Conservation (phyloP, 768 basidiomycete genomes). For the Suillus clintonianus region DNA sequence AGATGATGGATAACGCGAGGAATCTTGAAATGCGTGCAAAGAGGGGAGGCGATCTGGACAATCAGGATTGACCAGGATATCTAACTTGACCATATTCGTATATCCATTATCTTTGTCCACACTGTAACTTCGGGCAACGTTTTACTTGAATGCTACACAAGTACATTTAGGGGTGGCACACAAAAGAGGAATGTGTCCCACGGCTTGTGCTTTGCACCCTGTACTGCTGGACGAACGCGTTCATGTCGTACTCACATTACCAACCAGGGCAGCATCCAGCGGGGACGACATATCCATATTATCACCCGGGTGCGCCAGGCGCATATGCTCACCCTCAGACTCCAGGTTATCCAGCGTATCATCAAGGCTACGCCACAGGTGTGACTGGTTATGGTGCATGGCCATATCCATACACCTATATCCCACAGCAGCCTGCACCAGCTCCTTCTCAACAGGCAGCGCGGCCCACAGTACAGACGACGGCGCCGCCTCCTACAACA, state of each 20-base stretch:
- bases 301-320: slow-evolving; percentile 49
- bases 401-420: slow-evolving; percentile 71
- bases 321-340: slow-evolving; percentile 40
- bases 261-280: slow-evolving; percentile 35
- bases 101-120: neutral
- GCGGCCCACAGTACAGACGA: slow-evolving; percentile 28
- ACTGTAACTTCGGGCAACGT: neutral
- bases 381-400: slow-evolving; percentile 70
- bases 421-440: slow-evolving; percentile 39
- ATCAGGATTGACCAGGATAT: neutral
- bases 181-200: slow-evolving; percentile 1
- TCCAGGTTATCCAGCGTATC: slow-evolving; percentile 51
- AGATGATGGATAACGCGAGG: slow-evolving; percentile 74
- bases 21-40: slow-evolving; percentile 55
- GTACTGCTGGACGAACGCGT: neutral
- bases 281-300: slow-evolving; percentile 62
- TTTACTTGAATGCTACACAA: neutral
- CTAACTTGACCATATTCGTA: neutral
- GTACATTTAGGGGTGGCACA: neutral
- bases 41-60: slow-evolving; percentile 46
- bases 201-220: neutral
- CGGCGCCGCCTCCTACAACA: slow-evolving; percentile 28
- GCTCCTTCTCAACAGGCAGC: slow-evolving; percentile 28
- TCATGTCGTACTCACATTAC: slow-evolving; percentile 39
- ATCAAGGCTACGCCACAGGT: slow-evolving; percentile 56